phyloP scores from a whole-genome alignment of 192 early-diverging fungal species.

The Coemansia sp. region DNA sequence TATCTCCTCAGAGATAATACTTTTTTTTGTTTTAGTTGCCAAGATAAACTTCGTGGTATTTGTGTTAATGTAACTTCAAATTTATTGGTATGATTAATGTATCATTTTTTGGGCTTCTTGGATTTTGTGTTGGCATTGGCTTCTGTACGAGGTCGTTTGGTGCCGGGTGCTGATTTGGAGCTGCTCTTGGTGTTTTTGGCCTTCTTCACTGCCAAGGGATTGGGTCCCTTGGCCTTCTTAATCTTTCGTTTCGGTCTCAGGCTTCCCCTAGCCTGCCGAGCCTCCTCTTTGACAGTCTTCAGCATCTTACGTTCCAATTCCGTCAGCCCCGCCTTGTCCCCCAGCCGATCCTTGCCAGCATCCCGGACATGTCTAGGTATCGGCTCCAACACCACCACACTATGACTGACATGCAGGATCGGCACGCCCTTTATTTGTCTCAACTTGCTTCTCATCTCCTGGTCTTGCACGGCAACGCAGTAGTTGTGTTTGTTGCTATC shows the following conservation, averaged over 20 bases:
- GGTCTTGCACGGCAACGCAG: constrained; percentile 80
- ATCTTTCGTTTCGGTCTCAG: constrained; percentile 47
- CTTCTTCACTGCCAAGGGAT: constrained; percentile 88
- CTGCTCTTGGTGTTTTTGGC: constrained; percentile 6
- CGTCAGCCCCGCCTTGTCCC: constrained; percentile 56
- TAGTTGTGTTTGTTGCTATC: constrained; percentile 77
- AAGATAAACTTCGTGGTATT: no score
- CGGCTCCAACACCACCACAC: constrained; percentile 78
- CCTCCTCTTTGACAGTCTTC: constrained; percentile 54
- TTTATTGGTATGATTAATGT: background rate
- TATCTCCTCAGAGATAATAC: constrained; percentile 29
- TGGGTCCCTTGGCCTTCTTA: constrained; percentile 77
- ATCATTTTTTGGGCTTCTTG: background rate
- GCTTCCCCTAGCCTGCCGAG: constrained; percentile 20
- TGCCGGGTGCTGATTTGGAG: background rate
- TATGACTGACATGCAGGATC: constrained; percentile 77
- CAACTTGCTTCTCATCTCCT: constrained; percentile 60
- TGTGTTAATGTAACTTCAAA: background rate
- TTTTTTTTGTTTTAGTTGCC: no score
- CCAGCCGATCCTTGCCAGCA: constrained; percentile 28
- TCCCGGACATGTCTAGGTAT: constrained; percentile 56
- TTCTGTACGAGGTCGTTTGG: constrained; percentile 17
- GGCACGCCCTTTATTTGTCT: constrained; percentile 78
- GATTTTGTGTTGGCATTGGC: background rate
- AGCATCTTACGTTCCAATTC: constrained; percentile 55